Conservation (phyloP, 2,329 filamentous ascomycete genomes). For the Colletotrichum abscissum region DNA sequence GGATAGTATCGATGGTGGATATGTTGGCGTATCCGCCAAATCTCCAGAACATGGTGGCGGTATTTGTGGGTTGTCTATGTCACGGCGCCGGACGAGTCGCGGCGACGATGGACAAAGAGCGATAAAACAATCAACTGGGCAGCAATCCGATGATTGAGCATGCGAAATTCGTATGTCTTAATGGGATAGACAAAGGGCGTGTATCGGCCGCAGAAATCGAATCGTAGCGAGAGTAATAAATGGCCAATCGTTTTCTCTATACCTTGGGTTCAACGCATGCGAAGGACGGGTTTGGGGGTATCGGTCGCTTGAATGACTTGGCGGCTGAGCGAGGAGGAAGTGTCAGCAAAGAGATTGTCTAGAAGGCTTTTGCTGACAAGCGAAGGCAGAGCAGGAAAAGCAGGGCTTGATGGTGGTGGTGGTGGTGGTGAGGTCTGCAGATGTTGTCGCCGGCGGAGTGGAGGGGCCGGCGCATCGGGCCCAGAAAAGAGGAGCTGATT, state of each 20-base stretch:
- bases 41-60: slow-evolving; percentile 95
- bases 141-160: slow-evolving; percentile 6
- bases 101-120: slow-evolving; percentile 29
- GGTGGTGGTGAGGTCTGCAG: slow-evolving; percentile 6
- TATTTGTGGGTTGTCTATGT: slow-evolving; percentile 37
- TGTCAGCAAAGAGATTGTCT: slow-evolving; percentile 3
- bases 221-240: not conserved
- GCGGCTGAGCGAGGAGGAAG: not conserved
- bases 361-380: not conserved
- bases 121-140: not conserved
- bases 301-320: slow-evolving; percentile 23
- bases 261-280: slow-evolving; percentile 23
- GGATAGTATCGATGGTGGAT: slow-evolving; percentile 94
- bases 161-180: slow-evolving; percentile 21
- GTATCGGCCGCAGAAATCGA: not conserved
- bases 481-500: slow-evolving; percentile 34
- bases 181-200: not conserved
- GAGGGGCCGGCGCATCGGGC: slow-evolving; percentile 34
- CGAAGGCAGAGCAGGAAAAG: not conserved
- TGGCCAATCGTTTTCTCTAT: slow-evolving; percentile 20
- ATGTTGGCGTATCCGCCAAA: slow-evolving; percentile 99
- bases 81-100: slow-evolving; percentile 40
- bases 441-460: slow-evolving; percentile 30
- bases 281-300: slow-evolving; percentile 19
- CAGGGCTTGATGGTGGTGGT: not conserved